These are phyloP conservation scores for Flaveria bidentis DNA, from an alignment of 129 eudicot genomes.

Conservation along the genomic window DNA sequence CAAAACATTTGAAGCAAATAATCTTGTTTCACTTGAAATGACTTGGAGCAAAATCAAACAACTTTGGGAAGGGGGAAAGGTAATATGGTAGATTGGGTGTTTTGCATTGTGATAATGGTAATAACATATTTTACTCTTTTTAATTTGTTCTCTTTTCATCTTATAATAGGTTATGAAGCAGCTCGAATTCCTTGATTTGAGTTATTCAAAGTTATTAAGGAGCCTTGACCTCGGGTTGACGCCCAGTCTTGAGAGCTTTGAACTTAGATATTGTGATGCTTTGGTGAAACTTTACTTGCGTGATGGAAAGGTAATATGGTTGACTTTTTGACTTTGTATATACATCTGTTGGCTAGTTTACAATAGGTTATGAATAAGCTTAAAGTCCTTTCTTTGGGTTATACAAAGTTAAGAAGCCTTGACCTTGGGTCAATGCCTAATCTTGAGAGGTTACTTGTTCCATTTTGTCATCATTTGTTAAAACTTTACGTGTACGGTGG, in stretches of 20 bases:
- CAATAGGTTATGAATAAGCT: too few species aligned
- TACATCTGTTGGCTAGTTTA: too few species aligned
- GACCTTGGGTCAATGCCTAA: too few species aligned
- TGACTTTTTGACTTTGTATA: too few species aligned
- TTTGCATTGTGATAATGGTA: background rate
- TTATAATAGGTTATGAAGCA: slow-evolving; percentile 6
- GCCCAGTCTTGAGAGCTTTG: background rate
- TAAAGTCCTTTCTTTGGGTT: too few species aligned
- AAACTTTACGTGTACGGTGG: background rate
- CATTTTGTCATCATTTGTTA: too few species aligned
- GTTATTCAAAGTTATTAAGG: background rate
- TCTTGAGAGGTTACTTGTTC: too few species aligned
- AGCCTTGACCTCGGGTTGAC: background rate
- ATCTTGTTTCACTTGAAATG: slow-evolving; percentile 15
- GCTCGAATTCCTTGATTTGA: background rate
- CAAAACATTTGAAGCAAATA: slow-evolving; percentile 7
- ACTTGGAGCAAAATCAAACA: background rate
- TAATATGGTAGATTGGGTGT: background rate
- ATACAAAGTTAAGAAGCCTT: too few species aligned
- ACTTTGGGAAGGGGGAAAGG: slow-evolving; percentile 10
- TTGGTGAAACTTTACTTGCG: background rate
- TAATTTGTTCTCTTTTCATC: background rate
- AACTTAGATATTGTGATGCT: background rate
- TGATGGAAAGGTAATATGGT: too few species aligned
- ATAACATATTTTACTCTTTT: too few species aligned